A percentile compares a stretch with the other conserved stretches of the same genome.
Evolutionary conservation across 2,329 filamentous ascomycete genomes (phyloP).

Genomic region (Leptographium lundbergii): DNA sequence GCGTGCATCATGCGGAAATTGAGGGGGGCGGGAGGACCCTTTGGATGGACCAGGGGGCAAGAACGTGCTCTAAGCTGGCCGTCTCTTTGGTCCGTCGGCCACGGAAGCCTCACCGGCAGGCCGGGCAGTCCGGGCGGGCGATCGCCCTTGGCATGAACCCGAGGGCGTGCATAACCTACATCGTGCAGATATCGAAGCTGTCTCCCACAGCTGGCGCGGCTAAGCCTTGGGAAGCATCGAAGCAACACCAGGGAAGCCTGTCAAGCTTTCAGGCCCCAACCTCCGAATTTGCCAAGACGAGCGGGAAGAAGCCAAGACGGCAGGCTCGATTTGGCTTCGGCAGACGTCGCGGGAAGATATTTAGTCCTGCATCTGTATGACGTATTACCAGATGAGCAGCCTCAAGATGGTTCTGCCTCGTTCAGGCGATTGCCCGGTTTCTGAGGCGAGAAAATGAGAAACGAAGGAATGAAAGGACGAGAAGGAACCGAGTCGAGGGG

Average conservation of each 20-base stretch:
- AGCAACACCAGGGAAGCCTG: background rate
- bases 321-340: background rate
- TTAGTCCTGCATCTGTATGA: background rate
- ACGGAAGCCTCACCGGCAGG: background rate
- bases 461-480: too few species aligned
- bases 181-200: too few species aligned
- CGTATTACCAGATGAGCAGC: too few species aligned
- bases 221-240: background rate
- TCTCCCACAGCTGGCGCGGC: background rate
- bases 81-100: conserved; percentile 1
- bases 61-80: background rate
- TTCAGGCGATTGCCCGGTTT: too few species aligned
- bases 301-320: background rate
- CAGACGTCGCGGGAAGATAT: background rate
- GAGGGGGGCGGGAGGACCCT: background rate
- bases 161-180: background rate
- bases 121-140: background rate
- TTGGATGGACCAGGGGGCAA: background rate
- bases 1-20: background rate
- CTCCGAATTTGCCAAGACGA: background rate
- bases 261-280: background rate
- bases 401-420: too few species aligned
- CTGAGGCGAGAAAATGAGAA: too few species aligned
- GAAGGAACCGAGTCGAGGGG: too few species aligned
- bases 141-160: background rate